Base-by-base conservation (phyloP, 176 grass and related monocot genomes). In the Triticum timopheevii region DNA sequence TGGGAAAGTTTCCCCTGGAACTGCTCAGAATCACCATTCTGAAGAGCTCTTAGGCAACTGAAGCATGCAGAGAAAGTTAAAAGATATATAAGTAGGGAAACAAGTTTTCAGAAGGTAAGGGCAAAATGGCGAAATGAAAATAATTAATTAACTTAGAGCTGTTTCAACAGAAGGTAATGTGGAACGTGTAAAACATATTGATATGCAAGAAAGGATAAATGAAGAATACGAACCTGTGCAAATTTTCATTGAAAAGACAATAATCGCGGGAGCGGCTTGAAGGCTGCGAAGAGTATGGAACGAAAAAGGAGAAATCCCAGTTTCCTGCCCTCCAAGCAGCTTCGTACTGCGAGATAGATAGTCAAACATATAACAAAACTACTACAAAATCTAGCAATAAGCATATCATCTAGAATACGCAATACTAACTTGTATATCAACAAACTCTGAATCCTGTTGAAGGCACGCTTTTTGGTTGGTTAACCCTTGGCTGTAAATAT, bases 251-350 rank as follows among this genome's bases (percentile, higher is more conserved):
- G 77, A 95, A 92, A 79, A 90, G 91, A 67, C 85, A 76, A 66
- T 89, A 80, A 61, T 65, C 90, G 64, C 65, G 73, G 78, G 82
- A 78, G 78, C 45, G 69, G 69, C 33, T 78, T 49, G 88, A 88
- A 89, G 70, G 67, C 78, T 45, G 56, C 39, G 85, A 79, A 61
- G 76, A 87, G 88, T 89, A 72, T 86, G 89, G 89, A 69, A 83
- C 59, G 62, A 90, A 80, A 83, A 93, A 98, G n/a, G 95, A 95
- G 73, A 98, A 95, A 87, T 98, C 93, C 95, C 95, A 98, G 59
- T 98, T 98, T 86, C 95, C 95, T 83, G 93, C 83, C 68, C 95
- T 95, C 95, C 95, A 98, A 85, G 95, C 93, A 65, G 95, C 93
- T 92, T 98, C 95, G 84, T 95, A 98, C 95, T 98, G 76, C 81